phyloP scores from a whole-genome alignment of 148 eudicot genomes.

The Vaccinium vitisidaea region DNA sequence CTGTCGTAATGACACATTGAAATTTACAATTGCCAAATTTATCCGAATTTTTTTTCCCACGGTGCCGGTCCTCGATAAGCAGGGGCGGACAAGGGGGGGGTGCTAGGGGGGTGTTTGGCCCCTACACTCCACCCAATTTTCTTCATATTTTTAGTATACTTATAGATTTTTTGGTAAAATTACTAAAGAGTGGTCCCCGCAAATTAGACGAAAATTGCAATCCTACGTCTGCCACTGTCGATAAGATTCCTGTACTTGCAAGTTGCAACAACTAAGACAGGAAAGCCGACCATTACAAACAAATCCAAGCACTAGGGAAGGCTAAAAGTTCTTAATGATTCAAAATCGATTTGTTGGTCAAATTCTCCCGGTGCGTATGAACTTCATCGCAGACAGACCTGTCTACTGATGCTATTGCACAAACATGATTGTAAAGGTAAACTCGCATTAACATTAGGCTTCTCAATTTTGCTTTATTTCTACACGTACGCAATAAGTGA shows the following conservation, averaged over 20 bases:
- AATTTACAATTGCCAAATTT: neutral
- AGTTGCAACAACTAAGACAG: neutral
- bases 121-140: no score
- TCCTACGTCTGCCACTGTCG: no score
- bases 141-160: no score
- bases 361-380: neutral
- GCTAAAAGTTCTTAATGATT: neutral
- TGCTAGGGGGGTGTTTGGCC: no score
- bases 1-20: neutral
- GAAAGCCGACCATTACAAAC: neutral
- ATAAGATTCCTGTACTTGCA: neutral
- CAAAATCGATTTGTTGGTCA: neutral
- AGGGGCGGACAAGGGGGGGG: no score
- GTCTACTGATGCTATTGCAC: neutral
- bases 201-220: no score
- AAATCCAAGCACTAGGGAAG: conserved; percentile 1
- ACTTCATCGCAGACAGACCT: neutral
- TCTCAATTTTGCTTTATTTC: neutral
- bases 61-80: neutral
- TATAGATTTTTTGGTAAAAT: no score
- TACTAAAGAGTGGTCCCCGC: no score
- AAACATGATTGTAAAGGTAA: neutral
- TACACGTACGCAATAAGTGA: neutral
- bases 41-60: neutral
- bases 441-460: neutral